A percentile compares a stretch with the other conserved stretches of the same genome.
phyloP scores from a whole-genome alignment of 2,329 filamentous ascomycete genomes.

The Pyricularia grisea region DNA sequence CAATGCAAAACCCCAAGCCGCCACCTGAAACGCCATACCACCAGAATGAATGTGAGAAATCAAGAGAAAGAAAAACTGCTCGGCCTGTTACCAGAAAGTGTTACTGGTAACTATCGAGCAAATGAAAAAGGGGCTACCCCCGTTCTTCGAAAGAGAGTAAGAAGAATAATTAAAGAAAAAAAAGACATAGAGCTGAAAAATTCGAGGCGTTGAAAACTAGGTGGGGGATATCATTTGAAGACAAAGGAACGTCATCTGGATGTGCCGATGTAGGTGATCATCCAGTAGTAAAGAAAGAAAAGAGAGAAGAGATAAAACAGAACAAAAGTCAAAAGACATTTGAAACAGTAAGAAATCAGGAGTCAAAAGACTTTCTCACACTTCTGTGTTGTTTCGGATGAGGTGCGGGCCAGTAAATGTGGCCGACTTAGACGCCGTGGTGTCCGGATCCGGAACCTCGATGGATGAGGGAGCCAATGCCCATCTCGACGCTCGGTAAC shows the following conservation, averaged over 20 bases:
- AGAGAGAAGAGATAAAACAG: neutral
- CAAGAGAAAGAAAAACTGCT: constrained; percentile 4
- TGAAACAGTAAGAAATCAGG: neutral
- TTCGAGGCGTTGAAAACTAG: neutral
- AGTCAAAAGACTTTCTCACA: neutral
- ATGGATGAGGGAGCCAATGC: constrained; percentile 50
- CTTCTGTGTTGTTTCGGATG: neutral
- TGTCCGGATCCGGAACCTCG: constrained; percentile 25
- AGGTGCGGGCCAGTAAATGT: neutral
- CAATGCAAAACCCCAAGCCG: neutral
- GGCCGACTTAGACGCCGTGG: constrained; percentile 4
- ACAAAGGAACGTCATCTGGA: neutral
- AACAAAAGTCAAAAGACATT: neutral
- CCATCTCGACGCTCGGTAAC: constrained; percentile 50
- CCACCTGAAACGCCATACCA: neutral
- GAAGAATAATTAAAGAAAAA: neutral
- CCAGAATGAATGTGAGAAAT: neutral
- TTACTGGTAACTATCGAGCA: neutral
- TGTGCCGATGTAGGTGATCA: neutral
- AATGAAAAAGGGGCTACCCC: neutral
- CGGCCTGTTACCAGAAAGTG: constrained; percentile 2
- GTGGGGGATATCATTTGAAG: neutral
- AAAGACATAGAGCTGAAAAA: neutral
- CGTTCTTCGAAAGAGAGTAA: neutral
- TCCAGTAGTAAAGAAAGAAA: neutral